Evolutionary conservation across 2,329 filamentous ascomycete species (phyloP).

Genomic region (Aspergillus udagawae): DNA sequence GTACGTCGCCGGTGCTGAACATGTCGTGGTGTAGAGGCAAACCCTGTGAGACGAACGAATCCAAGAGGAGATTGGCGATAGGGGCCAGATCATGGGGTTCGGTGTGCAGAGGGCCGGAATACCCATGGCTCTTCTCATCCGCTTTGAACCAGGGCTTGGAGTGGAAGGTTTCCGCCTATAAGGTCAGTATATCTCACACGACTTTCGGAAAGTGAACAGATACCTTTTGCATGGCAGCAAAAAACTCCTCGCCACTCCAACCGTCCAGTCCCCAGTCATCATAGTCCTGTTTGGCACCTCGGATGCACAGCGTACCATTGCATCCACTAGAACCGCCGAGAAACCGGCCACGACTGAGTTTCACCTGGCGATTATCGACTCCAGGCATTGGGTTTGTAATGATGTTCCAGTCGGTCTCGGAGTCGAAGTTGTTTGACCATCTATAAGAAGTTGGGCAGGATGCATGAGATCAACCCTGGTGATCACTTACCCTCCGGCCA

Average conservation of each 20-base stretch:
- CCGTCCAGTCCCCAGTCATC: constrained; percentile 55
- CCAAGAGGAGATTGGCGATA: constrained; percentile 53
- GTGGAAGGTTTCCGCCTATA: constrained; percentile 55
- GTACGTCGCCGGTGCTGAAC: constrained; percentile 52
- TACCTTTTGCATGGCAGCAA: constrained; percentile 54
- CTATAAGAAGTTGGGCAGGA: constrained; percentile 15
- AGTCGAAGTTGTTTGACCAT: constrained; percentile 42
- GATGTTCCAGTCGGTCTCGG: constrained; percentile 45
- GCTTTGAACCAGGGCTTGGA: constrained; percentile 55
- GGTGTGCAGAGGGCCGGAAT: constrained; percentile 50
- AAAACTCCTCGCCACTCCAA: constrained; percentile 57
- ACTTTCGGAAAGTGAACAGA: constrained; percentile 48
- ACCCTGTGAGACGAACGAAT: constrained; percentile 54
- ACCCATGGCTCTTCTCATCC: constrained; percentile 47
- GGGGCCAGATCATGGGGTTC: constrained; percentile 58
- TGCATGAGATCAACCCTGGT: not conserved
- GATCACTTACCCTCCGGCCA: constrained; percentile 37
- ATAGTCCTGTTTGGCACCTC: constrained; percentile 43
- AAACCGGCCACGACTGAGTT: constrained; percentile 42
- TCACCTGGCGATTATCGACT: constrained; percentile 39
- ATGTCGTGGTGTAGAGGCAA: constrained; percentile 56
- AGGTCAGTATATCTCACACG: not conserved
- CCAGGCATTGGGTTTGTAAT: constrained; percentile 38
- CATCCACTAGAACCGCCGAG: constrained; percentile 42
- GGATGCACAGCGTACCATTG: constrained; percentile 44